Conservation (phyloP, 495 filamentous ascomycete species). For the Sporormia fimetaria region DNA sequence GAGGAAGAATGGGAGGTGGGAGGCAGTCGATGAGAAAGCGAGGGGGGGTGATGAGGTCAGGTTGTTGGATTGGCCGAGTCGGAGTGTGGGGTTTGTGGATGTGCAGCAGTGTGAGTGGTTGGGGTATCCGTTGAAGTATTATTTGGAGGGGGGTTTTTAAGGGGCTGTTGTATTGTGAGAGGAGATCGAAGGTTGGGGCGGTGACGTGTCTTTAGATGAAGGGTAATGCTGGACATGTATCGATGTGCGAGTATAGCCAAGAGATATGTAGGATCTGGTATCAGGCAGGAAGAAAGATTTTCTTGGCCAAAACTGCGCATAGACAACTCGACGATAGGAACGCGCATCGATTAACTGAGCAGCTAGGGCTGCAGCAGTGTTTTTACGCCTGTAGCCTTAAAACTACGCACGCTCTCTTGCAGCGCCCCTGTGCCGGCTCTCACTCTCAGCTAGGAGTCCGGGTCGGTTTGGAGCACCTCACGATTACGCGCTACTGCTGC, state of each 20-base stretch:
- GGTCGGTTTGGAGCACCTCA: too few relatives aligned
- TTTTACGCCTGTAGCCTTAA: too few relatives aligned
- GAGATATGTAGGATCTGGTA: too few relatives aligned
- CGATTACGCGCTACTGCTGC: too few relatives aligned
- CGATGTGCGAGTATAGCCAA: background rate
- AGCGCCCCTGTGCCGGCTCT: too few relatives aligned
- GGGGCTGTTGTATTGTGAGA: background rate
- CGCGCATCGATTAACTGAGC: too few relatives aligned
- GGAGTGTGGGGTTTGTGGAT: constrained; percentile 28
- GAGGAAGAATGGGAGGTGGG: constrained; percentile 23
- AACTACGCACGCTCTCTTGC: too few relatives aligned
- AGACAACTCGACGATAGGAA: too few relatives aligned
- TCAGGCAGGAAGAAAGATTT: too few relatives aligned
- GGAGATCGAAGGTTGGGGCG: background rate
- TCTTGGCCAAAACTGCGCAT: too few relatives aligned
- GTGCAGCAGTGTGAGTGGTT: constrained; percentile 33
- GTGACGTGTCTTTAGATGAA: background rate
- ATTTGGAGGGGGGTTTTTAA: constrained; percentile 18
- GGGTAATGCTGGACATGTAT: background rate
- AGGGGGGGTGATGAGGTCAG: constrained; percentile 29
- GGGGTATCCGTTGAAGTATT: constrained; percentile 30
- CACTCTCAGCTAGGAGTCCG: too few relatives aligned
- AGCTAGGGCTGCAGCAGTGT: too few relatives aligned
- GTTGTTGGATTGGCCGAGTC: constrained; percentile 30
- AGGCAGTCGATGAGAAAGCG: constrained; percentile 10